phyloP scores from a whole-genome alignment of 2,329 filamentous ascomycete species.

The Cordyceps militaris region DNA sequence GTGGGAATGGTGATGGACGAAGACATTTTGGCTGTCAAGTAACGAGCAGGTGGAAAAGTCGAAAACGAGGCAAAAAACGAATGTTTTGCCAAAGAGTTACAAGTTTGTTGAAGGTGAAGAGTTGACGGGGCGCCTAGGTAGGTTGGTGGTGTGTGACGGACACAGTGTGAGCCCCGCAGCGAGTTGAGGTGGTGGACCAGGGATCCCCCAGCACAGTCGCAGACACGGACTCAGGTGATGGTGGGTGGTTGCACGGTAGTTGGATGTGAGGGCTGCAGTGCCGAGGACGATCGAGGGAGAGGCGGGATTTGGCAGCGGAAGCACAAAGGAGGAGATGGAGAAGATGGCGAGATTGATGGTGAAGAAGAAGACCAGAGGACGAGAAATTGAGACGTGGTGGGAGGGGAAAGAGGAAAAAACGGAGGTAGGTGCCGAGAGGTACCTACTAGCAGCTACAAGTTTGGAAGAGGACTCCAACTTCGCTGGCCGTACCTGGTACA shows the following conservation, averaged over 20 bases:
- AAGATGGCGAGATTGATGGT: neutral
- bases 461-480: no score
- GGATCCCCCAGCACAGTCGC: neutral
- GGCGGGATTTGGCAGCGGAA: no score
- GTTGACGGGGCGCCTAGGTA: neutral
- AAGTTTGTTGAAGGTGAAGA: slow-evolving; percentile 13
- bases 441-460: no score
- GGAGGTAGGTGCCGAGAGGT: no score
- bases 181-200: neutral
- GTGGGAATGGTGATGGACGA: slow-evolving; percentile 64
- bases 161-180: neutral
- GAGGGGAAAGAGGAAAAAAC: neutral
- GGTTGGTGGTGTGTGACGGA: neutral
- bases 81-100: neutral
- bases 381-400: neutral
- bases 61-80: neutral
- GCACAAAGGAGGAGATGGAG: no score
- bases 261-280: neutral
- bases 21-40: slow-evolving; percentile 43
- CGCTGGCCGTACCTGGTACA: no score
- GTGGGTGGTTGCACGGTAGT: neutral
- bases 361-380: neutral
- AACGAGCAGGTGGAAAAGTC: neutral
- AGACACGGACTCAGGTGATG: slow-evolving; percentile 10
- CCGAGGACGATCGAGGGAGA: neutral